These are phyloP conservation scores for Gigaspora rosea DNA, from an alignment of 192 early-diverging fungal species.

Conservation along the genomic window DNA sequence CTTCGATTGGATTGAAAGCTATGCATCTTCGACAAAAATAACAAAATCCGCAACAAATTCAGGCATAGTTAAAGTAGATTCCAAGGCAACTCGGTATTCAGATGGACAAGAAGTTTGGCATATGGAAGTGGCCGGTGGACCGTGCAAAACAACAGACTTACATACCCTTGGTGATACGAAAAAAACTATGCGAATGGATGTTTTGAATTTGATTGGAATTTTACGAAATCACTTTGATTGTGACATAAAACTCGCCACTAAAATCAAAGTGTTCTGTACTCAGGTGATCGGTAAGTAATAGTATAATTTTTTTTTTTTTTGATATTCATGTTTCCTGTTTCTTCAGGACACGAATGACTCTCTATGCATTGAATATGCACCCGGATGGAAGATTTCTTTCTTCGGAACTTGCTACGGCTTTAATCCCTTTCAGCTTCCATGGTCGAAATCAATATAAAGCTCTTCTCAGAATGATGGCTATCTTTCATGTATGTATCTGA, in stretches of 20 bases:
- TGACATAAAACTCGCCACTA: slow-evolving; percentile 17
- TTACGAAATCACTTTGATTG: slow-evolving; percentile 30
- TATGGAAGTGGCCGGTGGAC: slow-evolving; percentile 16
- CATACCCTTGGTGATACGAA: neutral
- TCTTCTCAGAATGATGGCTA: slow-evolving; percentile 29
- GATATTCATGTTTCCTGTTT: slow-evolving; percentile 26
- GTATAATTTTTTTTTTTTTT: slow-evolving; percentile 18
- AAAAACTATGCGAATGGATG: slow-evolving; percentile 28
- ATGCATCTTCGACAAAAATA: slow-evolving; percentile 19
- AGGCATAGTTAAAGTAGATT: slow-evolving; percentile 27
- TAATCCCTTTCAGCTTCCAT: slow-evolving; percentile 29
- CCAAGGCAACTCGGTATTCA: neutral
- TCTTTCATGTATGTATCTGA: slow-evolving; percentile 32
- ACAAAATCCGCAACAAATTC: slow-evolving; percentile 22
- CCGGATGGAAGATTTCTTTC: slow-evolving; percentile 27
- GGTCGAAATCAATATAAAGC: slow-evolving; percentile 15
- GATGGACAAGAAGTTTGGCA: slow-evolving; percentile 24
- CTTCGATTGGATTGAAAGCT: slow-evolving; percentile 23
- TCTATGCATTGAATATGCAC: slow-evolving; percentile 27
- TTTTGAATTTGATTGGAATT: slow-evolving; percentile 28
- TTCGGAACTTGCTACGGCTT: slow-evolving; percentile 18
- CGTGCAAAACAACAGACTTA: slow-evolving; percentile 7
- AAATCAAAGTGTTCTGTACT: too few relatives aligned
- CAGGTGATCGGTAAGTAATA: slow-evolving; percentile 31
- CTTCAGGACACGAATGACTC: slow-evolving; percentile 25